phyloP scores from a whole-genome alignment of 176 grass and related monocot genomes.

The Ensete glaucum region DNA sequence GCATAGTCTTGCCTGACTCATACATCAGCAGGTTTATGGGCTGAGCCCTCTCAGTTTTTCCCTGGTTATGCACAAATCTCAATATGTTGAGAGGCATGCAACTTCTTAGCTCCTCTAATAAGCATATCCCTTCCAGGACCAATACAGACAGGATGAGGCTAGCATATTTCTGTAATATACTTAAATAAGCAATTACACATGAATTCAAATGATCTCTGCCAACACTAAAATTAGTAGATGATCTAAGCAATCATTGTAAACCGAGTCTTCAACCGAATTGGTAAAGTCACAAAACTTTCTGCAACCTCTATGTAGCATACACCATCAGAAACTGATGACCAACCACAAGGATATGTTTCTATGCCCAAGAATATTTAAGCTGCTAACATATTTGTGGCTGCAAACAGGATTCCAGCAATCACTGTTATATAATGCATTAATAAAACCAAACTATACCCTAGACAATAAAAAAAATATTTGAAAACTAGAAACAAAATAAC shows the following conservation, averaged over 20 bases:
- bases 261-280: not conserved
- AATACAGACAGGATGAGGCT: not conserved
- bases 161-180: too few species aligned
- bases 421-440: not conserved
- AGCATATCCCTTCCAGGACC: not conserved
- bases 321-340: not conserved
- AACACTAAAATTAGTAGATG: not conserved
- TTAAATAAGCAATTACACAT: too few species aligned
- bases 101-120: not conserved
- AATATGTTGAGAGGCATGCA: not conserved
- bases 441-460: not conserved
- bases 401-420: not conserved
- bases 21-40: not conserved
- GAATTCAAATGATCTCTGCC: too few species aligned
- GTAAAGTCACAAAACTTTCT: not conserved
- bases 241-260: not conserved
- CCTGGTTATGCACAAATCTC: not conserved
- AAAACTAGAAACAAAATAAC: not conserved
- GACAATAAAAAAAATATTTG: not conserved
- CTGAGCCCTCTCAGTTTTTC: not conserved
- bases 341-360: not conserved
- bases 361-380: not conserved
- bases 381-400: not conserved
- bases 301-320: not conserved
- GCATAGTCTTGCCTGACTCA: not conserved